Percentiles rank a stretch among this genome's conserved stretches.
phyloP scores from a whole-genome alignment of 2,329 filamentous ascomycete genomes.

The Epichloe sp. region DNA sequence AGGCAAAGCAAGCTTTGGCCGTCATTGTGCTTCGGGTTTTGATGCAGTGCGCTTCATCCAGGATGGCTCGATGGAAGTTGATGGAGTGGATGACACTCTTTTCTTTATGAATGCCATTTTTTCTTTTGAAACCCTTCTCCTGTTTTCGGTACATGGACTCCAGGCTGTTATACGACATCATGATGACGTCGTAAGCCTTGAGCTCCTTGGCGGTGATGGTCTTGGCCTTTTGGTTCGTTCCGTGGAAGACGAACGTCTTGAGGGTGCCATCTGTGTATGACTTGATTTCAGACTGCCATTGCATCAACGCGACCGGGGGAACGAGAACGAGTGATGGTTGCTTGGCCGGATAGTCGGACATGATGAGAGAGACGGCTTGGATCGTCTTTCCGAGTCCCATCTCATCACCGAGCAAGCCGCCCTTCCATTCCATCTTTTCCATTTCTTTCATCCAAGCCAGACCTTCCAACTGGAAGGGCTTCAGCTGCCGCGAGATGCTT shows the following conservation, averaged over 20 bases:
- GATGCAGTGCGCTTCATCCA: conserved; percentile 94
- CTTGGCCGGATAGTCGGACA: conserved; percentile 87
- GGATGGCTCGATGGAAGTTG: conserved; percentile 77
- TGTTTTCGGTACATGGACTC: conserved; percentile 91
- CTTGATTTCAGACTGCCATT: conserved; percentile 76
- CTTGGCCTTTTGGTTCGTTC: conserved; percentile 74
- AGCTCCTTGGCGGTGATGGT: conserved; percentile 60
- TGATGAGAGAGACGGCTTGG: conserved; percentile 91
- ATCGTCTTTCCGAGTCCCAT: conserved; percentile 99
- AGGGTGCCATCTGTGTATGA: conserved; percentile 76
- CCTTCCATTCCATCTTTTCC: conserved; percentile 74
- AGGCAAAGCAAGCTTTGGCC: conserved; percentile 85
- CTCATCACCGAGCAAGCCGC: conserved; percentile 86
- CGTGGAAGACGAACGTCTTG: conserved; percentile 83
- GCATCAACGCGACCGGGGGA: conserved; percentile 92
- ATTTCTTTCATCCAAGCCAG: conserved; percentile 90
- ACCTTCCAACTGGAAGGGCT: conserved; percentile 88
- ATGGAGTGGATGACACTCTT: conserved; percentile 70
- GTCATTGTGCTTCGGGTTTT: conserved; percentile 82
- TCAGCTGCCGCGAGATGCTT: conserved; percentile 70
- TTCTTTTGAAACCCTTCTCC: conserved; percentile 75
- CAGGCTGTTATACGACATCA: conserved; percentile 90
- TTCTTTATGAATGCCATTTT: conserved; percentile 70
- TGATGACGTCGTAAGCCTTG: conserved; percentile 78
- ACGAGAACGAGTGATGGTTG: conserved; percentile 78